phyloP scores from a whole-genome alignment of 2,329 filamentous ascomycete genomes.

The Trichoderma afroharzianum region DNA sequence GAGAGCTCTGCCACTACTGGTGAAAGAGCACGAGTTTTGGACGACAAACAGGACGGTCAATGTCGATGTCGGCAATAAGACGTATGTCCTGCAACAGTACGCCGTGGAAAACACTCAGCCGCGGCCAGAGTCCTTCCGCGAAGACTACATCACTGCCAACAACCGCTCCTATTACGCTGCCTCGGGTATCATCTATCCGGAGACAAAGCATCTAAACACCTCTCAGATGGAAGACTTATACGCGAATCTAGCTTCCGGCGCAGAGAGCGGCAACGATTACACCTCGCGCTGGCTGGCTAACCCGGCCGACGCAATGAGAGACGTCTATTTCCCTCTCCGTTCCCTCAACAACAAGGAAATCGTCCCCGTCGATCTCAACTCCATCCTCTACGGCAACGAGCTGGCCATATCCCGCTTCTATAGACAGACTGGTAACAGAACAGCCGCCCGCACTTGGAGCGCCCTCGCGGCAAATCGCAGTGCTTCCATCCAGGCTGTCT shows the following conservation, averaged over 20 bases:
- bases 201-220: constrained; percentile 47
- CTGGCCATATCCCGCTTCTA: constrained; percentile 55
- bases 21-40: constrained; percentile 63
- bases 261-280: constrained; percentile 66
- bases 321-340: constrained; percentile 63
- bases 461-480: constrained; percentile 50
- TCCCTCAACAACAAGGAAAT: constrained; percentile 57
- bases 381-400: constrained; percentile 65
- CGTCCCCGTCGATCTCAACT: constrained; percentile 64
- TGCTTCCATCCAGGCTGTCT: constrained; percentile 57
- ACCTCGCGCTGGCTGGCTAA: constrained; percentile 54
- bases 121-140: constrained; percentile 62
- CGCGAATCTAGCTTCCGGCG: constrained; percentile 60
- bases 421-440: constrained; percentile 46
- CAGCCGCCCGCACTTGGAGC: constrained; percentile 47
- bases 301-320: constrained; percentile 54
- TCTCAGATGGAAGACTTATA: constrained; percentile 53
- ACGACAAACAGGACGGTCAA: constrained; percentile 56
- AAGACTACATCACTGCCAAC: constrained; percentile 63
- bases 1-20: constrained; percentile 58
- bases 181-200: constrained; percentile 57
- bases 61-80: constrained; percentile 43
- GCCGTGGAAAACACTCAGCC: constrained; percentile 62
- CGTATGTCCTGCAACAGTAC: constrained; percentile 56
- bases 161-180: constrained; percentile 60